Base-by-base conservation (phyloP, 306 rosid genomes). In the Casuarina cunninghamiana region DNA sequence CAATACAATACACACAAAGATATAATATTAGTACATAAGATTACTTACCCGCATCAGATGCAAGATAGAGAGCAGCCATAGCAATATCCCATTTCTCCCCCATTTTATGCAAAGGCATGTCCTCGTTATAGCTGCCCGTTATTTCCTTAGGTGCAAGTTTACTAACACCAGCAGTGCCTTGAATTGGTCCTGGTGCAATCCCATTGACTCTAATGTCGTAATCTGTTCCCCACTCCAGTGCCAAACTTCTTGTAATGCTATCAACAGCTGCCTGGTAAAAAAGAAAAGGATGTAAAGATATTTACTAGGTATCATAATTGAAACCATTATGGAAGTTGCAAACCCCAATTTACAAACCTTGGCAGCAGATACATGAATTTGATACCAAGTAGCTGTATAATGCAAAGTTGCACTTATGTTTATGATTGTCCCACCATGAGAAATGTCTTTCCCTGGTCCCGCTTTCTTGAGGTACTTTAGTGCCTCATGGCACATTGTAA, bases 71-170 rank as follows among this genome's bases (percentile, higher is more conserved):
- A 60, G 97, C 97, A 71, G 98, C 87, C 97, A 94, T 94, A 53
- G 95, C 98, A 84, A 94, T 88, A 79, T 94, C 97, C 98, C 98
- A 94, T 75, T 88, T 92, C 83, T 94, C 98, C 69, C 98, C 98
- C 46, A 87, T 4, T 81, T 86, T 92, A 79, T 50, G 89, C 43
- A 91, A 72, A 44, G 97, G 92, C 89, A 73, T 80, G 61, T 71
- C 53, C 3, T 89, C 93, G 69, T 78, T 83, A 60, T 76, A 53
- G 38, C 80, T 87, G 86, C 79, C 79, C 46, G 45, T 66, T 69
- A 92, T 84, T 84, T 87, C 98, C 0, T 91, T 79, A 43, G 97
- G 98, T 70, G 76, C 89, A 62, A 94, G 88, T 87, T 94, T 94
- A 86, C 89, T 89, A 87, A 88, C 19, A 72, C 98, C 98, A 65